Percentiles rank a stretch among this genome's conserved stretches.
Evolutionary conservation across 108 stramenopile species (phyloP).

Genomic region (Skeletonema costatum): DNA sequence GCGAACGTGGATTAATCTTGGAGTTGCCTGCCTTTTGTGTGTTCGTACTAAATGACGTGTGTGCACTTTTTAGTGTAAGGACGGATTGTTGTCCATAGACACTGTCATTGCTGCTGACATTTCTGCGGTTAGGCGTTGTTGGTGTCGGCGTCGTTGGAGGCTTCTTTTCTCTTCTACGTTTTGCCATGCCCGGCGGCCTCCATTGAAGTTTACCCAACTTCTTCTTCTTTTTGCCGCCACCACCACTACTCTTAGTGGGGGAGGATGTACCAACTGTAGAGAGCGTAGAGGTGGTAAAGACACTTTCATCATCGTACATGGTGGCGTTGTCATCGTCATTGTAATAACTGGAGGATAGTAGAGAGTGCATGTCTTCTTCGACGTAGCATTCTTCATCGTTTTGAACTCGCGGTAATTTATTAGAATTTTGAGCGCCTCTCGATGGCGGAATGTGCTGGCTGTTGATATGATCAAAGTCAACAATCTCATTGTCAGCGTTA

Average conservation of each 20-base stretch:
- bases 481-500: neutral
- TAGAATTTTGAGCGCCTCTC: neutral
- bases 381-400: conserved; percentile 5
- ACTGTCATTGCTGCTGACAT: neutral
- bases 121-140: neutral
- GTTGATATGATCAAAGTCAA: too few species aligned
- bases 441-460: neutral
- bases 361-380: conserved; percentile 8
- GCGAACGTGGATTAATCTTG: neutral
- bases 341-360: conserved; percentile 6
- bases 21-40: neutral
- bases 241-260: neutral
- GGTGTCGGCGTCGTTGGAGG: neutral
- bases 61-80: neutral
- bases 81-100: conserved; percentile 3
- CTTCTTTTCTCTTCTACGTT: neutral
- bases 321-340: conserved; percentile 6
- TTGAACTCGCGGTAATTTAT: neutral
- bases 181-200: conserved; percentile 14
- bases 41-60: neutral
- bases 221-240: conserved; percentile 4
- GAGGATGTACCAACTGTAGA: neutral
- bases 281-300: neutral
- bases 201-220: conserved; percentile 8
- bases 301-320: conserved; percentile 1